Evolutionary conservation across 352 stramenopile genomes (phyloP).

Genomic region (Paralagenidium karlingii): DNA sequence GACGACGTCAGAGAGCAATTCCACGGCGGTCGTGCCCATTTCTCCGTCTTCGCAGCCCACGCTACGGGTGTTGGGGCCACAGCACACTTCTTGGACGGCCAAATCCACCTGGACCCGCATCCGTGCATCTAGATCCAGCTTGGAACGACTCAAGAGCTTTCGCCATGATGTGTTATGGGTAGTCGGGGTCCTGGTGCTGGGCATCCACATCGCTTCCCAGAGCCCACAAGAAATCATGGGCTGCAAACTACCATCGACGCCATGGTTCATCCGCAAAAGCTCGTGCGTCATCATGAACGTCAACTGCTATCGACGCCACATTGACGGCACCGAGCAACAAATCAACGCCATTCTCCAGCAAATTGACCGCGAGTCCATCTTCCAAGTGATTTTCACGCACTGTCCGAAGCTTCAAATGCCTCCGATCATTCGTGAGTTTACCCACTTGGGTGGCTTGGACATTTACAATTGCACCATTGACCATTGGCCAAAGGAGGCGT

Average conservation of each 20-base stretch:
- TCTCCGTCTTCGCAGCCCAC: too few species aligned
- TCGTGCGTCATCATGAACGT: slow-evolving; percentile 8
- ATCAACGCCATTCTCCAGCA: background rate
- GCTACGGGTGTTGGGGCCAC: too few species aligned
- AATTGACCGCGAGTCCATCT: slow-evolving; percentile 1
- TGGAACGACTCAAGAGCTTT: too few species aligned
- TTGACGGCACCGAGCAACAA: background rate
- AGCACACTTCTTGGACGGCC: too few species aligned
- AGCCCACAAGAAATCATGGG: too few species aligned
- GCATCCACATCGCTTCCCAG: too few species aligned
- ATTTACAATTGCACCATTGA: slow-evolving; percentile 11
- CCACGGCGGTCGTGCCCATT: too few species aligned
- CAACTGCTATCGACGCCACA: slow-evolving; percentile 8
- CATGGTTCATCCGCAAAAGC: slow-evolving; percentile 10
- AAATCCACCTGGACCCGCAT: too few species aligned
- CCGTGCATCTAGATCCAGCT: too few species aligned
- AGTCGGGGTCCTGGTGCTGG: too few species aligned
- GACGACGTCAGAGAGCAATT: too few species aligned
- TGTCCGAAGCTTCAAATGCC: slow-evolving; percentile 6
- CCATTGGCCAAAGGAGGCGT: slow-evolving; percentile 2
- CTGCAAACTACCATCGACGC: slow-evolving; percentile 3
- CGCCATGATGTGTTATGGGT: too few species aligned
- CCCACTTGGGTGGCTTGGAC: slow-evolving; percentile 4
- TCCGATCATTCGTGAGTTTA: slow-evolving; percentile 1
- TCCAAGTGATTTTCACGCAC: slow-evolving; percentile 8